Evolutionary conservation across 2,329 filamentous ascomycete genomes (phyloP), one percentile per base, ranked within the genome.

Genomic region (Aspergillus candidus): DNA sequence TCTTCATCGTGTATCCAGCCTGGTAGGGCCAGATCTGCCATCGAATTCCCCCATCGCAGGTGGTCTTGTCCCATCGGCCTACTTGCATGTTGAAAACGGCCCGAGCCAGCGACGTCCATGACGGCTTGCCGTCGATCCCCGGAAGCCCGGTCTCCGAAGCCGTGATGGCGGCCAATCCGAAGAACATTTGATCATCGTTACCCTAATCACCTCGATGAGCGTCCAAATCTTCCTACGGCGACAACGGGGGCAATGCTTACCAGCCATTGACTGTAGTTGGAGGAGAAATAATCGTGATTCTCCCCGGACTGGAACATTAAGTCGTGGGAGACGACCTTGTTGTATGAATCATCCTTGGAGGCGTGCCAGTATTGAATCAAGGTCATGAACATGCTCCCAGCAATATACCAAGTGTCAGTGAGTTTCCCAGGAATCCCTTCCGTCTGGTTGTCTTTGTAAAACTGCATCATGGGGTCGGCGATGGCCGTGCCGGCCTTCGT

Each of bases 1-100:
- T 78, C 50, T 77, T 77, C 57, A 77, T 77, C 47, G 69, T 65
- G 55, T 70, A 78, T 5, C 86, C 86, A 47, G 74, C 78, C 67
- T 88, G 88, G 69, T 82, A 84, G 15, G 77, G 73, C 67, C 84
- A 88, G 48, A 91, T 84, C 68, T 93, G 87, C 88, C 88, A 93
- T 50, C 83, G 79, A 51, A 94, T 67, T n/a, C 88, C 88, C 42
- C 88, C 87, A 43, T 69, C 71, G 65, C 87, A 93, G 1, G 70
- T 71, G 0, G 66, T 55, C 8, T 67, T 69, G 53, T 90, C 81
- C 83, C 85, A 90, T 27, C 86, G 78, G 15, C 66, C 66, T 4
- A 77, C 77, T 59, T 87, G 87, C 47, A 83, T 80, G 69, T 89
- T 87, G 66, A 88, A 91, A 8, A 88, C 83, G 15, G 82, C 83